Evolutionary conservation across 306 rosid genomes (phyloP), one percentile per base, ranked within the genome.

Genomic region (Glycine latifolia): DNA sequence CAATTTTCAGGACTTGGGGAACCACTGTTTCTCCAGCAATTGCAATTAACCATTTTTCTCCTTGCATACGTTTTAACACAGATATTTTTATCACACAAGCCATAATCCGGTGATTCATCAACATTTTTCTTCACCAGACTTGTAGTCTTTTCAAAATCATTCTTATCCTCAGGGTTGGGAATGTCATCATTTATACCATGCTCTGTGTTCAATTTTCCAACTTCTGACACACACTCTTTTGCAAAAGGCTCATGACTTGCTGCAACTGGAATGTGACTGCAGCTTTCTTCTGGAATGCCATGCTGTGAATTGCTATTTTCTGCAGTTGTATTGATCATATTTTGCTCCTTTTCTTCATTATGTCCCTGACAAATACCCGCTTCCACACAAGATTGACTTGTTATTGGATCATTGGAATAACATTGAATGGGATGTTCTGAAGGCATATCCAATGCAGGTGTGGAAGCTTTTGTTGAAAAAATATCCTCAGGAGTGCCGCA

Each of bases 391-490:
- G 86, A 83, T 73, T 77, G 54, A 75, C 60, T 26, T 20, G 66
- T 62, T 58, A 74, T 83, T 33, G 58, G 66, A 82, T 85, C 87
- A 46, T 53, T 55, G 69, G 74, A 48, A 43, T 79, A 31, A 71
- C 48, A 35, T 76, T 79, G 71, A 60, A 67, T 76, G n/a, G 73
- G 56, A 86, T 71, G 83, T 73, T 73, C 73, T 3, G 76, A 33
- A 59, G 85, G 73, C 65, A 73, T 73, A 80, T 70, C 74, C 6
- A 62, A 52, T 58, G 79, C 81, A 16, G 73, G 77, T 31, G 56
- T 15, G 55, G 58, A 74, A 77, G 49, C 11, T 74, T 88, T 75
- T 47, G 65, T 39, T 39, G 56, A 83, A 49, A 80, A 78, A 33
- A 16, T 49, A 71, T 65, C 78, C 37, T 66, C 81, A 37, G 80